These are phyloP conservation scores for Penicillium coprophilum DNA, from an alignment of 495 filamentous ascomycete species.

Conservation along the genomic window DNA sequence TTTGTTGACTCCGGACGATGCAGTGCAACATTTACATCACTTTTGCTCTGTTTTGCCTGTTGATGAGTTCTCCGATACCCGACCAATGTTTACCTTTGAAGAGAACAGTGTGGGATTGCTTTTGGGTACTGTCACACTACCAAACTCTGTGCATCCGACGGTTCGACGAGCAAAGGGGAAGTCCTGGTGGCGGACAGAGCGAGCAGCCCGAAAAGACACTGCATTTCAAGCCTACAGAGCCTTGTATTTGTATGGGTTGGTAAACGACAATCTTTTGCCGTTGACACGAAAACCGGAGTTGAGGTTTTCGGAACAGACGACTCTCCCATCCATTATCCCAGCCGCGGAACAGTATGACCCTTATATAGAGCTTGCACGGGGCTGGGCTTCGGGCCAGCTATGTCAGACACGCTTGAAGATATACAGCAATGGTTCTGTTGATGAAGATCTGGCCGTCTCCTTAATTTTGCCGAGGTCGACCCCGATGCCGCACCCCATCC, in stretches of 20 bases:
- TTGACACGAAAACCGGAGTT: conserved; percentile 30
- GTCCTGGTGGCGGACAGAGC: conserved; percentile 66
- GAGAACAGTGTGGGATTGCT: conserved; percentile 19
- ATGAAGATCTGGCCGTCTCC: conserved; percentile 39
- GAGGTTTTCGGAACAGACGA: conserved; percentile 5
- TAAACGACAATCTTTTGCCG: conserved; percentile 82
- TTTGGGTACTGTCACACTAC: conserved; percentile 59
- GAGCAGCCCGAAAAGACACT: conserved; percentile 74
- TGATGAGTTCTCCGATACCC: conserved; percentile 53
- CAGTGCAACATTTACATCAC: conserved; percentile 73
- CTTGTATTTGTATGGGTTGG: conserved; percentile 66
- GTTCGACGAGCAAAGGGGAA: conserved; percentile 57
- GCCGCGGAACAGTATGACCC: conserved; percentile 62
- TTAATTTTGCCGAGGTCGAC: conserved; percentile 47
- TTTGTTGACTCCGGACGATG: conserved; percentile 68
- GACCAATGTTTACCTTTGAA: conserved; percentile 50
- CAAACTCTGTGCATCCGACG: conserved; percentile 62
- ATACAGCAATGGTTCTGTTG: conserved; percentile 27
- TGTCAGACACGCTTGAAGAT: conserved; percentile 37
- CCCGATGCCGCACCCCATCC: conserved; percentile 42
- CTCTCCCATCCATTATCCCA: conserved; percentile 36
- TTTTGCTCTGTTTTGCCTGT: conserved; percentile 68
- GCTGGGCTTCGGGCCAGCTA: conserved; percentile 46
- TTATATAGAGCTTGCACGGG: conserved; percentile 60
- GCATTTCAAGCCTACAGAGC: conserved; percentile 78